Evolutionary conservation across 305 asterid species (phyloP), one percentile per base, ranked within the genome.

Genomic region (Lippia alba): DNA sequence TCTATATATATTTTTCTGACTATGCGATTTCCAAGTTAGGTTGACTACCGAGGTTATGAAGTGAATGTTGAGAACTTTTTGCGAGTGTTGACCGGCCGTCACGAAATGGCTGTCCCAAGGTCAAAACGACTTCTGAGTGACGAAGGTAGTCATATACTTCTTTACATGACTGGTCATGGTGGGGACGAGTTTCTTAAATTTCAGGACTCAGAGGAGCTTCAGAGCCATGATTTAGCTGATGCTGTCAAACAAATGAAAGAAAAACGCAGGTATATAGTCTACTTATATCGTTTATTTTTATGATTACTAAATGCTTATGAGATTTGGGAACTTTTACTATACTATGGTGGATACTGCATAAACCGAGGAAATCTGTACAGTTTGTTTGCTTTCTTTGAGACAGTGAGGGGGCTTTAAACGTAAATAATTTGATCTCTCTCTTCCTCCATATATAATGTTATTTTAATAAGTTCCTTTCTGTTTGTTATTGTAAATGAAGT

Each of bases 181-280:
- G 99, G 99, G 71, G 98, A 95, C 8, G 96, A 90, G 84, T 95
- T 95, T 83, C 85, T 95, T 17, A 95, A 95, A 69, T 95, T 92
- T 83, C 98, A 95, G 79, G 99, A 95, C 85, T 82, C 96, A 5
- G 99, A 95, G 81, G 99, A 95, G 85, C 98, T 95, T 77, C 97
- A 95, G 75, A 95, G 98, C 83, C 98, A 92, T 75, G 99, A 95
- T 82, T 86, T 95, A 74, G 98, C 98, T 58, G 98, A 95, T 81
- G 99, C 96, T n/a, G 94, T 95, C 66, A 90, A 84, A 74, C 99
- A 95, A 87, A 95, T 95, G 99, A 95, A 95, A 83, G 99, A 95
- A 86, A 95, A 95, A 78, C 85, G 88, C 69, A 87, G 99, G 99
- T 90, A 64, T 24, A 24, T 24, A 66, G 74, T 19, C 58, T 17